Conservation (phyloP, 1,284 basidiomycete species). For the Exobasidium cylindrosporum region DNA sequence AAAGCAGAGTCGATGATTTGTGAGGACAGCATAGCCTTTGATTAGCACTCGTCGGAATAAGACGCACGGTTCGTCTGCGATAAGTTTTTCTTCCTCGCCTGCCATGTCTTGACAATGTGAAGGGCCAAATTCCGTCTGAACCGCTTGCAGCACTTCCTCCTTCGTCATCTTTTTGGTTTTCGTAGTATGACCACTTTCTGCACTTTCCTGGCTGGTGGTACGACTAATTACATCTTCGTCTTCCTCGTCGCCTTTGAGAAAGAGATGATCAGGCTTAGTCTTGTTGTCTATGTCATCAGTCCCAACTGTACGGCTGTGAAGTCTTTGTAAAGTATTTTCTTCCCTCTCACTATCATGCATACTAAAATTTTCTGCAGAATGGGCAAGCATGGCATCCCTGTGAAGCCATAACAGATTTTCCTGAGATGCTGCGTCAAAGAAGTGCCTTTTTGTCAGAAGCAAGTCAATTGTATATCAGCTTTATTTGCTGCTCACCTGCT, state of each 20-base stretch:
- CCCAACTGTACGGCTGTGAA: not conserved
- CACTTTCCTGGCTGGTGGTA: not conserved
- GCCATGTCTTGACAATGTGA: slow-evolving; percentile 19
- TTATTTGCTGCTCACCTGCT: not conserved
- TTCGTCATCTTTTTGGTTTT: slow-evolving; percentile 16
- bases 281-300: slow-evolving; percentile 2
- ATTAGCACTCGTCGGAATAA: slow-evolving; percentile 42
- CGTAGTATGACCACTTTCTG: slow-evolving; percentile 8
- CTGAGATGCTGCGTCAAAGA: not conserved
- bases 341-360: slow-evolving; percentile 1
- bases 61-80: slow-evolving; percentile 30
- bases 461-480: no score
- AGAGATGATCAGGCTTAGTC: slow-evolving; percentile 5
- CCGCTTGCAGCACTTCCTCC: slow-evolving; percentile 32
- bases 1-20: slow-evolving; percentile 42
- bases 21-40: slow-evolving; percentile 40
- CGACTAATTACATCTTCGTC: slow-evolving; percentile 9
- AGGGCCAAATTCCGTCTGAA: slow-evolving; percentile 42
- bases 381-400: not conserved
- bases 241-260: slow-evolving; percentile 13
- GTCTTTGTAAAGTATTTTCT: not conserved
- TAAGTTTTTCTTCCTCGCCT: slow-evolving; percentile 27
- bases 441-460: no score
- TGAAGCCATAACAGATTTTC: not conserved
- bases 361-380: not conserved